Percentiles rank a stretch among this genome's conserved stretches.
Conservation (phyloP, 768 basidiomycete species). For the Leccinellum rugosiceps region DNA sequence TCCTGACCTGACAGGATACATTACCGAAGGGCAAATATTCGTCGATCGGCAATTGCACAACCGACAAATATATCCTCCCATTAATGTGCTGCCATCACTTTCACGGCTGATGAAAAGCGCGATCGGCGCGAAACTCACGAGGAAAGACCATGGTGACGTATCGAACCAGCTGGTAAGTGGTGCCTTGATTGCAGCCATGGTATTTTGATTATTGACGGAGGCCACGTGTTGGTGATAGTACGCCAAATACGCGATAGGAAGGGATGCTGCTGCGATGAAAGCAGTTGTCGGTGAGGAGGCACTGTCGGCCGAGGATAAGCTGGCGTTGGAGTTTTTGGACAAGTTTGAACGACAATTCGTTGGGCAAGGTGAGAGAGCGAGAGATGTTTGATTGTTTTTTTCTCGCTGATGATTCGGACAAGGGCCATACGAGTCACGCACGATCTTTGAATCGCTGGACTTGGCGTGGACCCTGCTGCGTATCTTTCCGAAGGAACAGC, state of each 20-base stretch:
- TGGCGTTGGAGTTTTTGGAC: slow-evolving; percentile 95
- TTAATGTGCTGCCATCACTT: slow-evolving; percentile 97
- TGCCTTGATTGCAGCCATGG: slow-evolving; percentile 22
- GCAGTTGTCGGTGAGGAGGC: slow-evolving; percentile 99
- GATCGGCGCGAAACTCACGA: slow-evolving; percentile 94
- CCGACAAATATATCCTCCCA: slow-evolving; percentile 96
- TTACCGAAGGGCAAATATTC: slow-evolving; percentile 98
- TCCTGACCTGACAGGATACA: slow-evolving; percentile 98
- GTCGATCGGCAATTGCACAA: slow-evolving; percentile 98
- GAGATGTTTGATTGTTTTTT: slow-evolving; percentile 9
- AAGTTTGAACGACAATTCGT: slow-evolving; percentile 98
- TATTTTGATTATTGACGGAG: slow-evolving; percentile 11
- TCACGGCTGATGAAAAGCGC: slow-evolving; percentile 99
- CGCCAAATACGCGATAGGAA: slow-evolving; percentile 96
- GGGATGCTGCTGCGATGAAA: slow-evolving; percentile 98
- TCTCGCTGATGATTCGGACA: slow-evolving; percentile 26
- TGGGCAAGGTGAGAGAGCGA: slow-evolving; percentile 72
- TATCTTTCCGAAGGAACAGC: slow-evolving; percentile 98
- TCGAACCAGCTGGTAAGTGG: slow-evolving; percentile 91
- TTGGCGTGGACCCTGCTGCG: slow-evolving; percentile 95
- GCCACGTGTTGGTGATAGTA: slow-evolving; percentile 62
- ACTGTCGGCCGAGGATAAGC: slow-evolving; percentile 89
- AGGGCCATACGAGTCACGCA: slow-evolving; percentile 91
- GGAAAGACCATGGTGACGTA: slow-evolving; percentile 98
- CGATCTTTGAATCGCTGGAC: slow-evolving; percentile 96